Evolutionary conservation across 106 monocot species (phyloP), one percentile per base, ranked within the genome.

Genomic region (Phalaenopsis equestris): DNA sequence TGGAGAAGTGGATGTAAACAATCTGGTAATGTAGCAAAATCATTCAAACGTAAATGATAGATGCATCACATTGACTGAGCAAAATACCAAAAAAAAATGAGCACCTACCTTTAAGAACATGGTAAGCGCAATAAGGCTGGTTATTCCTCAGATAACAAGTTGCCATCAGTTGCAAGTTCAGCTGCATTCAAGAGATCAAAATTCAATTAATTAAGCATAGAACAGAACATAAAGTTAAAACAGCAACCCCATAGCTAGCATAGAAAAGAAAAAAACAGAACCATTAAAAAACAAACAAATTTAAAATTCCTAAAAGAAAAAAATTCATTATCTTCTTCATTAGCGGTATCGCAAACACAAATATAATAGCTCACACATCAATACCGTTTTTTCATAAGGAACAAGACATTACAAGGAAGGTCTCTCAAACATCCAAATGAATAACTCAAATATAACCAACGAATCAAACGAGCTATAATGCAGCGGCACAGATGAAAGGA

Each of bases 141-240:
- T 91, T 90, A 75, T 98, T 94, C 45, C 85, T 82, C 79, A 98
- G 42, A 85, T 98, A 98, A 83, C 98, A 98, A 77, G 90, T 93
- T 2, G 98, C 98, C 64, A 98, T 72, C 42, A 98, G 78, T 84
- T 98, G 98, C 84, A 88, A 86, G 84, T 98, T 98, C 6, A 82
- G 67, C 98, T 98, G 90, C 86, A 86, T 76, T 82, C 45, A 75
- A 80, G n/a, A 74, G 19, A 15, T 18, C 5, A 14, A 41, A 74
- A 17, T 74, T 74, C 42, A 74, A 43, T 42, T 43, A 6, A 6
- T 5, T 38, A 18, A 5, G 70, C 74, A 74, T 74, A 74, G 19
- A 41, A 7, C 74, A 43, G 74, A 74, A 43, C 17, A 43, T 19
- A 74, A 74, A 74, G 42, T 3, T 43, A 19, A 2, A 74, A n/a